phyloP scores from a whole-genome alignment of 2,329 filamentous ascomycete genomes.

The Didymella arachidicola region DNA sequence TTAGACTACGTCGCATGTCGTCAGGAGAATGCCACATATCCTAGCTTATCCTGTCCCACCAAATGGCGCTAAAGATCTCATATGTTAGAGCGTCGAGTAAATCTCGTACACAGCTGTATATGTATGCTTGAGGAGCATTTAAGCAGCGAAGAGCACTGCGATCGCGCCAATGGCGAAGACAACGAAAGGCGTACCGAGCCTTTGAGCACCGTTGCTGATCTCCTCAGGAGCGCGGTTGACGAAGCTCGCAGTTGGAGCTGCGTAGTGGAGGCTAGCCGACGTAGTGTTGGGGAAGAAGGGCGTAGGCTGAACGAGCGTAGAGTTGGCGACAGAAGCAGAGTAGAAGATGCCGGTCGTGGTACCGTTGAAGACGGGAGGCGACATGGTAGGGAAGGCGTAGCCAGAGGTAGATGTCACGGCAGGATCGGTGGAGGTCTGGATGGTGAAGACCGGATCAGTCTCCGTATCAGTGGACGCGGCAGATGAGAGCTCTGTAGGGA shows the following conservation, averaged over 20 bases:
- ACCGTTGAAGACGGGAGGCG: conserved; percentile 14
- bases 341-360: conserved; percentile 17
- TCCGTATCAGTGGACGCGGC: background rate
- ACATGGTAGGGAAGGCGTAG: conserved; percentile 10
- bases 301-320: conserved; percentile 6
- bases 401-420: conserved; percentile 2
- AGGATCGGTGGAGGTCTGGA: conserved; percentile 12
- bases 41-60: background rate
- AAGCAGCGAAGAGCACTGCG: conserved; percentile 13
- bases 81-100: background rate
- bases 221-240: conserved; percentile 9
- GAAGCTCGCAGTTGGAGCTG: conserved; percentile 21
- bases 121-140: background rate
- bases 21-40: conserved; percentile 6
- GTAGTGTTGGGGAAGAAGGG: conserved; percentile 23
- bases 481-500: conserved; percentile 8
- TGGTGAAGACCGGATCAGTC: conserved; percentile 7
- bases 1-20: conserved; percentile 7
- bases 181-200: conserved; percentile 11
- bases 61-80: conserved; percentile 1
- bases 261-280: conserved; percentile 10
- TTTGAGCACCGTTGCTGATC: conserved; percentile 8
- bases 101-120: background rate
- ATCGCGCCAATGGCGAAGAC: conserved; percentile 17
- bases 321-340: conserved; percentile 14